Base-by-base conservation (phyloP, 148 eudicot species). In the Rhododendron ferrugineum region DNA sequence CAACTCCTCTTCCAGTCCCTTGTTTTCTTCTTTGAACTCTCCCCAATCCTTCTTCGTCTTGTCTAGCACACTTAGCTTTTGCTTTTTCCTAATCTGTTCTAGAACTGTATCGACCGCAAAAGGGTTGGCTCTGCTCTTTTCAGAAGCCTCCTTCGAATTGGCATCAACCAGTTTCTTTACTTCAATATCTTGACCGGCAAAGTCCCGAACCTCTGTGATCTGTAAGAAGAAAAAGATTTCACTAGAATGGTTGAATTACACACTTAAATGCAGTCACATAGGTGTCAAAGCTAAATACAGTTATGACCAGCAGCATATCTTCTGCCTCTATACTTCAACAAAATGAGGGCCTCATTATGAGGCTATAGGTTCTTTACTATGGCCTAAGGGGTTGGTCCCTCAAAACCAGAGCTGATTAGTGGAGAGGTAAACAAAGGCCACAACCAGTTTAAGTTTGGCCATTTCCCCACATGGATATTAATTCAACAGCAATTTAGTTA, bases 21-120 rank as follows among this genome's bases (percentile, higher is more conserved):
- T 94, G 88, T 94, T 89, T 85, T 97, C 99, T 49, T 92, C 98
- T 90, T 97, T 97, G 87, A 88, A 97, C 85, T 92, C 98, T 47
- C 98, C 98, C 99, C 99, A 97, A 85, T 97, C 99, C 89, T 93
- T 97, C 89, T 97, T 97, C 6, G 99, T 97, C 92, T 97, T 97
- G 89, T 97, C 99, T 28, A 97, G 98, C 83, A 97, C 95, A 87
- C 93, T 97, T 16, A 94, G 94, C 85, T 95, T 97, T 74, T 89
- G 98, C 84, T 95, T 97, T 91, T 97, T 97, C 88, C 90, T 97
- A 8, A 97, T 92, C 86, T 97, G 98, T 84, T 97, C 99, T 75
- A 97, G 94, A 87, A 97, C 86, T n/a, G 92, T 88, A 88, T 97
- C 99, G 36, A 97, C 98, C 1, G 94, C 98, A 78, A 96, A 94